Conservation (phyloP, 2,329 filamentous ascomycete species). For the Calonectria henricotiae region DNA sequence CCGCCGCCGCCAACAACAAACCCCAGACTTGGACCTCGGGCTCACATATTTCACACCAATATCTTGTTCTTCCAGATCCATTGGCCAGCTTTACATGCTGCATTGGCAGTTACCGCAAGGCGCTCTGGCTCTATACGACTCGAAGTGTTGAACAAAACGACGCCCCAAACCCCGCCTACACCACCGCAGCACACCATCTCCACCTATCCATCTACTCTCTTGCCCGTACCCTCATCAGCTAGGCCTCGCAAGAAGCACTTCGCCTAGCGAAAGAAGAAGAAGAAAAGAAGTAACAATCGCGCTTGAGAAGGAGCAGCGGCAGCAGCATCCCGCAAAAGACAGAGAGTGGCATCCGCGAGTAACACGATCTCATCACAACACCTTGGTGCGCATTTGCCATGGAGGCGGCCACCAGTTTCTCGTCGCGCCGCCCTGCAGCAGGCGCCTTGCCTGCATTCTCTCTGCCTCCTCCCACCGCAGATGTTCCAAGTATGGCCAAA, state of each 20-base stretch:
- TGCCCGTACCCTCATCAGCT: neutral
- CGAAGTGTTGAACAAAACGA: conserved; percentile 7
- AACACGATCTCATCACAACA: conserved; percentile 35
- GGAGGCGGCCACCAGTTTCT: conserved; percentile 55
- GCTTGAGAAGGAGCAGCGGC: conserved; percentile 26
- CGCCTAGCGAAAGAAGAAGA: neutral
- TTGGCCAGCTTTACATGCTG: neutral
- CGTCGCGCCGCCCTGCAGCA: conserved; percentile 57
- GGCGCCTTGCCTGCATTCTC: conserved; percentile 57
- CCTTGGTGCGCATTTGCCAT: conserved; percentile 44
- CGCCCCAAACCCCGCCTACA: conserved; percentile 18
- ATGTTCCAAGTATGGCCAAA: conserved; percentile 58
- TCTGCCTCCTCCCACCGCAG: conserved; percentile 57
- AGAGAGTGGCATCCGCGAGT: conserved; percentile 22
- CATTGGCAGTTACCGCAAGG: conserved; percentile 5
- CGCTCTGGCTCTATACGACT: conserved; percentile 3
- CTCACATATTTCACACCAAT: neutral
- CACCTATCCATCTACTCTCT: neutral
- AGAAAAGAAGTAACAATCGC: neutral
- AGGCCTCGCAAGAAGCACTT: neutral
- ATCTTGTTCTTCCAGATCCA: neutral
- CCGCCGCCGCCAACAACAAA: conserved; percentile 25
- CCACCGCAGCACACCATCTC: neutral
- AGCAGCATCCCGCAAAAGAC: conserved; percentile 13
- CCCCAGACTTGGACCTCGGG: neutral